Percentiles rank a stretch among this genome's conserved stretches.
These are phyloP conservation scores for Ceratobasidium sp. DNA, from an alignment of 1,284 basidiomycete species.

Conservation along the genomic window DNA sequence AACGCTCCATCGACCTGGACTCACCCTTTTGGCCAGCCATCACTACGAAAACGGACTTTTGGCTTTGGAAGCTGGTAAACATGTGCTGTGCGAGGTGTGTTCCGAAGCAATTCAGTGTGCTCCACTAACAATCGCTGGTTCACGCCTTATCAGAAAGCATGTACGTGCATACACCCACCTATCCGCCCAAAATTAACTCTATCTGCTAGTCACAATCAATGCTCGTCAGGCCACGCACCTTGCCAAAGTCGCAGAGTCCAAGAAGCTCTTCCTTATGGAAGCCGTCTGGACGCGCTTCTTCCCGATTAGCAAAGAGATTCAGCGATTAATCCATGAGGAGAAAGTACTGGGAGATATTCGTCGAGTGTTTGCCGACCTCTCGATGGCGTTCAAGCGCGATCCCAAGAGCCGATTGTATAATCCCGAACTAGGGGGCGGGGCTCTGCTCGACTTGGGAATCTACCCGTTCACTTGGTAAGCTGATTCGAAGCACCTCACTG, in stretches of 20 bases:
- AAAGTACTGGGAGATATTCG: conserved; percentile 69
- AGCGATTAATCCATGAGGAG: conserved; percentile 62
- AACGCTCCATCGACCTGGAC: conserved; percentile 28
- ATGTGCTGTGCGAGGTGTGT: conserved; percentile 87
- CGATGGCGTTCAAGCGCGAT: conserved; percentile 7
- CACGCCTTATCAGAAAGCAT: conserved; percentile 49
- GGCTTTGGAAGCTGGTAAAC: conserved; percentile 80
- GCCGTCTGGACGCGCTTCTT: conserved; percentile 84
- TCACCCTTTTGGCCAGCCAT: conserved; percentile 83
- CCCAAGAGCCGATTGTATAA: conserved; percentile 62
- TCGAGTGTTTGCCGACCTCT: conserved; percentile 50
- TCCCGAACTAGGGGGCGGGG: conserved; percentile 83
- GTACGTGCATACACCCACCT: conserved; percentile 60
- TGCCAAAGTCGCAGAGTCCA: conserved; percentile 65
- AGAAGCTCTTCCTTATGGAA: conserved; percentile 88
- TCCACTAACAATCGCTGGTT: conserved; percentile 55
- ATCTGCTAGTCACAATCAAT: conserved; percentile 52
- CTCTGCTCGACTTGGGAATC: conserved; percentile 74
- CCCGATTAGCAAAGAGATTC: conserved; percentile 69
- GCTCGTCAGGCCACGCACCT: conserved; percentile 55
- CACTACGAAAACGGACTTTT: conserved; percentile 83
- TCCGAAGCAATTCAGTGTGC: conserved; percentile 69
- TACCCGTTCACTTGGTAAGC: conserved; percentile 57
- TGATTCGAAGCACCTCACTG: background rate
- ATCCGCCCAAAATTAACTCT: conserved; percentile 49